These are phyloP conservation scores for Hypoxylon sp. DNA, from an alignment of 2,329 filamentous ascomycete species.

Conservation along the genomic window DNA sequence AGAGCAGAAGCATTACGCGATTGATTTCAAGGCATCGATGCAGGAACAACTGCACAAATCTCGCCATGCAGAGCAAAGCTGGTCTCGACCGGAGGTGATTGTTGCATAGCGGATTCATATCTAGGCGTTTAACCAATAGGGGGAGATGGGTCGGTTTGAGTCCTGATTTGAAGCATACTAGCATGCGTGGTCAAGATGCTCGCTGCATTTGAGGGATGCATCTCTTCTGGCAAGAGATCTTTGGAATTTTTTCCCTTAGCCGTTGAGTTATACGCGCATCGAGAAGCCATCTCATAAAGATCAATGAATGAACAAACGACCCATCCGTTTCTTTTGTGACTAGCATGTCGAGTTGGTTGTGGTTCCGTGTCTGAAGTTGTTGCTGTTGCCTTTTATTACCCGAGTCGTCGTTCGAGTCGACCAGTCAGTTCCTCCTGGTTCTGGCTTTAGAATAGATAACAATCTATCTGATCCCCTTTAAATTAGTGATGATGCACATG, in stretches of 20 bases:
- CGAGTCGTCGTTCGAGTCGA: not conserved
- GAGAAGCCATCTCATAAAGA: slow-evolving; percentile 40
- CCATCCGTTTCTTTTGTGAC: slow-evolving; percentile 1
- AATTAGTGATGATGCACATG: not conserved
- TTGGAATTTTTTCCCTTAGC: slow-evolving; percentile 21
- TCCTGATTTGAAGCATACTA: slow-evolving; percentile 33
- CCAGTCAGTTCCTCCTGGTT: not conserved
- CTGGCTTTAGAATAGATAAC: not conserved
- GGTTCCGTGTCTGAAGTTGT: not conserved
- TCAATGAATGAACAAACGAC: slow-evolving; percentile 29
- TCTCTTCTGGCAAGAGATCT: slow-evolving; percentile 50
- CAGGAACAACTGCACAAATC: slow-evolving; percentile 33
- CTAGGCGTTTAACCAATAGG: slow-evolving; percentile 36
- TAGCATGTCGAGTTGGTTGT: not conserved
- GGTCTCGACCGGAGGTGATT: slow-evolving; percentile 36
- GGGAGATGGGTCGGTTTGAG: slow-evolving; percentile 26
- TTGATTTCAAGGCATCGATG: slow-evolving; percentile 42
- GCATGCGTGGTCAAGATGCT: slow-evolving; percentile 28
- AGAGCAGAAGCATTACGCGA: slow-evolving; percentile 48
- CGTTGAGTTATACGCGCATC: slow-evolving; percentile 34
- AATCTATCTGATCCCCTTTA: not conserved
- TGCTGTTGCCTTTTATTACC: not conserved
- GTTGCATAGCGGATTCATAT: slow-evolving; percentile 46
- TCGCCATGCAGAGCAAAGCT: slow-evolving; percentile 34
- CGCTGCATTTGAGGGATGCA: slow-evolving; percentile 37